Percentiles rank a stretch among this genome's conserved stretches.
Evolutionary conservation across 176 grass and related monocot species (phyloP).

Genomic region (Avena atlantica): DNA sequence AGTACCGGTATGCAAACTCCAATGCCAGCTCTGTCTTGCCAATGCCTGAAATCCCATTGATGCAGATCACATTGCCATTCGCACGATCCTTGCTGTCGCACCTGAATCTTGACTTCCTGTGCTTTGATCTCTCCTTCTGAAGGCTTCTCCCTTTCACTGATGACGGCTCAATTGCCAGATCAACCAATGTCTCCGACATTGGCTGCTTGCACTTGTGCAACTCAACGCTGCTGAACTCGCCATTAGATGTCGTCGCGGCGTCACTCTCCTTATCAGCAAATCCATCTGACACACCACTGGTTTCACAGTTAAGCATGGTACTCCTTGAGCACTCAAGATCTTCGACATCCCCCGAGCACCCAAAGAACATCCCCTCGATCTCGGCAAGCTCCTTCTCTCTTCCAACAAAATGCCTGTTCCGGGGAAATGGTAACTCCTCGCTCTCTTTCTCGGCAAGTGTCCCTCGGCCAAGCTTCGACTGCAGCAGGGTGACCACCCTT

Average conservation of each 20-base stretch:
- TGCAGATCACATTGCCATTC: slow-evolving; percentile 61
- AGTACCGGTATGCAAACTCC: slow-evolving; percentile 83
- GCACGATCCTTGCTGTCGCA: slow-evolving; percentile 58
- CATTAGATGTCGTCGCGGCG: slow-evolving; percentile 53
- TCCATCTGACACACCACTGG: slow-evolving; percentile 75
- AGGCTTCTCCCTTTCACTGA: slow-evolving; percentile 66
- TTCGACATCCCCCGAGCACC: slow-evolving; percentile 48
- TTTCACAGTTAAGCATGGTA: slow-evolving; percentile 33
- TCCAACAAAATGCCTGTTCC: slow-evolving; percentile 80
- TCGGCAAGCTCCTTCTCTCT: slow-evolving; percentile 89
- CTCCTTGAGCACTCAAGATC: slow-evolving; percentile 59
- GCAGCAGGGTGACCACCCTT: slow-evolving; percentile 60
- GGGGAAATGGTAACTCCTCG: slow-evolving; percentile 70
- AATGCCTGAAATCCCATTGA: slow-evolving; percentile 78
- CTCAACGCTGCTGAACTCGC: slow-evolving; percentile 75
- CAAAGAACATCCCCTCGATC: slow-evolving; percentile 74
- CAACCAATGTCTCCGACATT: slow-evolving; percentile 66
- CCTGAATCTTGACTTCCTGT: slow-evolving; percentile 68
- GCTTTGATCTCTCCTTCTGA: slow-evolving; percentile 73
- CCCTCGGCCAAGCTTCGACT: slow-evolving; percentile 78
- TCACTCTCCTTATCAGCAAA: slow-evolving; percentile 88
- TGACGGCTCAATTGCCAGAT: slow-evolving; percentile 59
- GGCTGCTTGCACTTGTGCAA: slow-evolving; percentile 84
- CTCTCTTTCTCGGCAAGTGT: slow-evolving; percentile 60
- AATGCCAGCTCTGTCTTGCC: slow-evolving; percentile 92